These are phyloP conservation scores for Rhizoclosmatium globosum DNA, from an alignment of 192 early-diverging fungal genomes.

Conservation along the genomic window DNA sequence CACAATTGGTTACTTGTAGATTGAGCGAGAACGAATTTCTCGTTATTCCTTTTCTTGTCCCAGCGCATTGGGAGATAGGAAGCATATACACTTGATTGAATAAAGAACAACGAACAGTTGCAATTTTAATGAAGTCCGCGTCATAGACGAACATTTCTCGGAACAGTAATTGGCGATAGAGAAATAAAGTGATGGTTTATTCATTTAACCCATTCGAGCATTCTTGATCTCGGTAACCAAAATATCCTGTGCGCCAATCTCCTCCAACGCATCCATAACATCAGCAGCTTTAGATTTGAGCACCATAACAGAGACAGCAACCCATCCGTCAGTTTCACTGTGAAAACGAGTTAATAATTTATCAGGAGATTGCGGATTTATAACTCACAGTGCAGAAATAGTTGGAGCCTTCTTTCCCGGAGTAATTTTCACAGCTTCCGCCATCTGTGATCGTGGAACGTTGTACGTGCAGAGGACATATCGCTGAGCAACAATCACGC, in stretches of 20 bases:
- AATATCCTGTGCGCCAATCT: conserved; percentile 90
- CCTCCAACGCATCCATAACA: conserved; percentile 90
- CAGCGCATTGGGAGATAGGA: too few relatives aligned
- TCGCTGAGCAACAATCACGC: conserved; percentile 86
- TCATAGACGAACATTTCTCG: too few relatives aligned
- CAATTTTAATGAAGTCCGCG: too few relatives aligned
- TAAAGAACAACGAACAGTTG: too few relatives aligned
- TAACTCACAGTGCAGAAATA: conserved; percentile 70
- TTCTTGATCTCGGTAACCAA: conserved; percentile 68
- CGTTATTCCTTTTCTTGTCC: too few relatives aligned
- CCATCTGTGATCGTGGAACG: conserved; percentile 70
- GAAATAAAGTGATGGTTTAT: too few relatives aligned
- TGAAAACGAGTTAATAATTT: neutral
- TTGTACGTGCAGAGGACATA: conserved; percentile 96
- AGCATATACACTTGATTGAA: too few relatives aligned
- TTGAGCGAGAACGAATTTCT: too few relatives aligned
- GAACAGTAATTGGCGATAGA: too few relatives aligned
- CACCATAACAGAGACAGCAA: conserved; percentile 92
- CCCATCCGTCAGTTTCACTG: conserved; percentile 84
- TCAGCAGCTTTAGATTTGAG: conserved; percentile 77
- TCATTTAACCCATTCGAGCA: conserved; percentile 22
- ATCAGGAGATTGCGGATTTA: too few relatives aligned
- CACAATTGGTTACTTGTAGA: too few relatives aligned
- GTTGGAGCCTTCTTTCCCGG: conserved; percentile 96
- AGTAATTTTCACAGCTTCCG: conserved; percentile 75